These are phyloP conservation scores for Mortierella hygrophila DNA, from an alignment of 192 early-diverging fungal genomes.

Conservation along the genomic window DNA sequence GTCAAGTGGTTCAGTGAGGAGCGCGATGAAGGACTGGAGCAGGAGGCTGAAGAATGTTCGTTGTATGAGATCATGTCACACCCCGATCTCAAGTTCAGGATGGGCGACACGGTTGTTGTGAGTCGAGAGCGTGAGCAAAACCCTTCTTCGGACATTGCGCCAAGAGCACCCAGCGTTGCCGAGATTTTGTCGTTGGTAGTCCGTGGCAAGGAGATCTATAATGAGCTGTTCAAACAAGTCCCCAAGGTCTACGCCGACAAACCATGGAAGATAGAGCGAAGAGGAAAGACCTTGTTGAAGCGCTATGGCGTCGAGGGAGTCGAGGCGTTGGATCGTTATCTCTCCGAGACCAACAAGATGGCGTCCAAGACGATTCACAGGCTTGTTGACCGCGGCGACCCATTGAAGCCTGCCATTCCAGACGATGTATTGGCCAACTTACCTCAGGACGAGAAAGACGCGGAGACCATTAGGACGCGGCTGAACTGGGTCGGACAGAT, in stretches of 20 bases:
- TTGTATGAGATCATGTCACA: constrained; percentile 58
- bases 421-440: constrained; percentile 40
- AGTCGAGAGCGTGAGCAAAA: constrained; percentile 45
- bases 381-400: constrained; percentile 38
- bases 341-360: constrained; percentile 51
- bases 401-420: constrained; percentile 25
- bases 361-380: constrained; percentile 18
- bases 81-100: constrained; percentile 55
- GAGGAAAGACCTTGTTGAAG: constrained; percentile 23
- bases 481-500: constrained; percentile 66
- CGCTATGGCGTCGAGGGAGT: constrained; percentile 51
- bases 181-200: constrained; percentile 34
- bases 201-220: constrained; percentile 45
- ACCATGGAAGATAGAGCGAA: constrained; percentile 24
- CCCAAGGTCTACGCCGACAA: not conserved
- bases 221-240: constrained; percentile 17
- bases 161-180: constrained; percentile 50
- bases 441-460: constrained; percentile 29
- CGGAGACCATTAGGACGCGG: constrained; percentile 42
- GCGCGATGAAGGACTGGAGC: constrained; percentile 49
- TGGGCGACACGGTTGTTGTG: constrained; percentile 52
- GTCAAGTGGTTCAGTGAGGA: constrained; percentile 62
- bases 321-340: constrained; percentile 48
- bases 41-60: constrained; percentile 46
- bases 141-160: constrained; percentile 40